A percentile compares a stretch with the other conserved stretches of the same genome.
phyloP scores from a whole-genome alignment of 495 filamentous ascomycete genomes.

The Lasiosphaeriaceae sp. region DNA sequence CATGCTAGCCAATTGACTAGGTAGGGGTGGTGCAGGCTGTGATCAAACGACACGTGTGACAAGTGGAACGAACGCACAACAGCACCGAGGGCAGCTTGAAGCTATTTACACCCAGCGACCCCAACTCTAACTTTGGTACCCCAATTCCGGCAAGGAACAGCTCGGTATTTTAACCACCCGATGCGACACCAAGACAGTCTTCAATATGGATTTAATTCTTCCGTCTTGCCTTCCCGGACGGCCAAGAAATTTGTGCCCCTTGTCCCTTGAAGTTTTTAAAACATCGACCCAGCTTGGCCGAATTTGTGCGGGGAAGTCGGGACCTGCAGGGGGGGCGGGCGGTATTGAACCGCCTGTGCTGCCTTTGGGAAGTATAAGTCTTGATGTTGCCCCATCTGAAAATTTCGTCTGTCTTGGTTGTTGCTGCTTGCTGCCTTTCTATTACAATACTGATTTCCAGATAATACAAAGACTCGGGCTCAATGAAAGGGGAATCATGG shows the following conservation, averaged over 20 bases:
- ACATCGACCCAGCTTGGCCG: conserved; percentile 8
- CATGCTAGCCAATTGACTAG: not conserved
- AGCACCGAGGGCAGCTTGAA: not conserved
- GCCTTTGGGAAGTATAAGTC: too few species aligned
- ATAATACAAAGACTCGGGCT: too few species aligned
- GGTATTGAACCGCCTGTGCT: too few species aligned
- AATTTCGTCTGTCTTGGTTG: not conserved
- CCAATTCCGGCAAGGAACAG: not conserved
- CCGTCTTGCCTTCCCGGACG: conserved; percentile 4
- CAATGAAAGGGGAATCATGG: too few species aligned
- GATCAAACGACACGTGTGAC: not conserved
- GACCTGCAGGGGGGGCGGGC: not conserved
- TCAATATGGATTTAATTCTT: conserved; percentile 11
- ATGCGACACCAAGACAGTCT: conserved; percentile 10
- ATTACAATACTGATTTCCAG: too few species aligned
- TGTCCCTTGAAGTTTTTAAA: not conserved
- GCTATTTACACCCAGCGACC: not conserved
- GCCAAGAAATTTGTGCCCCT: not conserved
- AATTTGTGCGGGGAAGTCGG: conserved; percentile 1
- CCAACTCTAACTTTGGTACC: not conserved
- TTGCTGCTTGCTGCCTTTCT: not conserved
- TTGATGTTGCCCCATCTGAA: too few species aligned
- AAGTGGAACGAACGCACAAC: not conserved
- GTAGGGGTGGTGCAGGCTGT: not conserved
- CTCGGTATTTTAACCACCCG: conserved; percentile 16